Evolutionary conservation across 2,329 filamentous ascomycete genomes (phyloP), one percentile per base, ranked within the genome.

Genomic region (Rutstroemia sydowiana): DNA sequence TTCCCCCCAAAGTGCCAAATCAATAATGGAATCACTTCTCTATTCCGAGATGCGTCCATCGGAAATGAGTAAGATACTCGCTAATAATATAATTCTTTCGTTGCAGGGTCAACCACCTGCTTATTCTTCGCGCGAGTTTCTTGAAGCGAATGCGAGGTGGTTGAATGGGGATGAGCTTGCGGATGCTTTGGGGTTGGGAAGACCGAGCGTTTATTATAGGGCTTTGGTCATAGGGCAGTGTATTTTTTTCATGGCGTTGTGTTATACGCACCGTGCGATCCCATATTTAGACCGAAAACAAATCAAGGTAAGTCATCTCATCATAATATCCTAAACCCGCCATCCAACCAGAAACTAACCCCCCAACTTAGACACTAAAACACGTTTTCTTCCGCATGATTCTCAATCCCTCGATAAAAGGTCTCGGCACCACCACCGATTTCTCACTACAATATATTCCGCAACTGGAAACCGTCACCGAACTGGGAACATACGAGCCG

Each of bases 381-480:
- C 49, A 55, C 21, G 67, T 78, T 0, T 78, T 83, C 56, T 85
- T 79, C 65, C 70, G 73, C 16, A 65, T 85, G 2, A 75, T 86
- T 14, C 76, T 84, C n/a, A 74, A 84, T 52, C 77, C 79, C 51
- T 46, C n/a, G n/a, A 39, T 39, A 18, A 9, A 59, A 51, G 85
- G 82, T 0, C 71, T 91, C 7, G 80, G 84, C 0, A 71, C 76
- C 43, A 75, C 82, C 60, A 79, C 77, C 1, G 72, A 70, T 8
- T 90, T 89, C 62, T 79, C 84, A 18, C 85, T 90, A 68, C 85
- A 88, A 63, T 86, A 85, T 62, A 71, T 85, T 9, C 84, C 85
- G 0, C 70, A 77, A 57, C 74, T 75, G 45, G 64, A 69, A 18
- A 62, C 60, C 8, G 71, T 69, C 13, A 74, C 66, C 3, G 63